Evolutionary conservation across 257 asterid species (phyloP).

Genomic region (Plantago major): DNA sequence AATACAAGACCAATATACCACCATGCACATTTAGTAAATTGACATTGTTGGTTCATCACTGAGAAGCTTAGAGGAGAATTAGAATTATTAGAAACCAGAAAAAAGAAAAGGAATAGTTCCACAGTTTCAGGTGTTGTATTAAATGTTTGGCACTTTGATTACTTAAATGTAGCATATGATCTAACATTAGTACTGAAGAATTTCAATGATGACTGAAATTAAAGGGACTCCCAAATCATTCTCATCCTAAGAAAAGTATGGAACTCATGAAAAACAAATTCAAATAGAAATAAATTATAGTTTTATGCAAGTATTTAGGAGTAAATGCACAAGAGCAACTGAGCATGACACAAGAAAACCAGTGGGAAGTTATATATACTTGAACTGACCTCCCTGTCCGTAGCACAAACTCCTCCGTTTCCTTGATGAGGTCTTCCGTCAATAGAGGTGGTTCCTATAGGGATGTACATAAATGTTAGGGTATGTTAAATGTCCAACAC

Average conservation of each 20-base stretch:
- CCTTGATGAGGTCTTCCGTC: conserved; percentile 94
- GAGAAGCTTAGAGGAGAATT: too few species aligned
- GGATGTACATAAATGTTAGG: conserved; percentile 24
- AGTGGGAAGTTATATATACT: conserved; percentile 7
- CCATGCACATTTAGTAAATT: too few species aligned
- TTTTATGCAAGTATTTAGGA: conserved; percentile 7
- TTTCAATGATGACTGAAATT: too few species aligned
- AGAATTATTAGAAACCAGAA: too few species aligned
- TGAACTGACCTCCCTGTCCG: conserved; percentile 91
- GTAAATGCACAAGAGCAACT: conserved; percentile 6
- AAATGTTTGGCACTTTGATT: too few species aligned
- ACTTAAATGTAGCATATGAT: too few species aligned
- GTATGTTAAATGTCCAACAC: conserved; percentile 17
- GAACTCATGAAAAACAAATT: neutral
- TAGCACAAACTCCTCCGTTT: conserved; percentile 95
- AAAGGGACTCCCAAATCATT: neutral
- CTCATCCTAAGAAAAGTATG: neutral
- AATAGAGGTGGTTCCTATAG: conserved; percentile 84
- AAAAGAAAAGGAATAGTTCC: too few species aligned
- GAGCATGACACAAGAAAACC: conserved; percentile 8
- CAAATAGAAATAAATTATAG: neutral
- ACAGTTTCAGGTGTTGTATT: too few species aligned
- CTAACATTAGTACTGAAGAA: too few species aligned
- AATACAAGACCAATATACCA: too few species aligned
- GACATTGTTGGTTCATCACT: too few species aligned